Evolutionary conservation across 352 stramenopile genomes (phyloP), one percentile per base, ranked within the genome.

Genomic region (Phytophthora sojae): DNA sequence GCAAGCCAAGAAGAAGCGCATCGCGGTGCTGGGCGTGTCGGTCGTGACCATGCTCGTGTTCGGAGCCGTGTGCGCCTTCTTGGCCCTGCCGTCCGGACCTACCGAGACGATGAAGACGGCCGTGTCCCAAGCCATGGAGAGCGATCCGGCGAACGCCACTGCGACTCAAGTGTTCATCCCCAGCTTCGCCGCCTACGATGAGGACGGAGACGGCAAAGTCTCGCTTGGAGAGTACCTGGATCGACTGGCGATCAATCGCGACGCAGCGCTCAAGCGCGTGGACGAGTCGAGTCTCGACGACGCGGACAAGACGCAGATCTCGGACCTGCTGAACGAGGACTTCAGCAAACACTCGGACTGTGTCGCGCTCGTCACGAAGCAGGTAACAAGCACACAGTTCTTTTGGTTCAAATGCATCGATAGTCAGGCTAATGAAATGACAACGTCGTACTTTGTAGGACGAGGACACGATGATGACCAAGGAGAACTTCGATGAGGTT

Each of bases 211-310:
- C 23, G 68, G 62, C 57, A 66, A 65, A 15, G 57, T 75, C 30
- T 67, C 68, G 8, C 57, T 67, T 47, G 68, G 56, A 1, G 68
- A 75, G n/a, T 75, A 64, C 37, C 68, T 75, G 6, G 68, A 75
- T 19, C 56, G 68, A 6, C 9, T 71, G 21, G 25, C 55, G 3
- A 63, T 67, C 32, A 75, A 75, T 30, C 50, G 50, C 11, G 61
- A 71, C 11, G 56, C 62, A 29, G 68, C 68, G 15, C 49, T 66
- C 15, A 15, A 62, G 44, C 37, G 23, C 8, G 29, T 75, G 15
- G 25, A 60, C 6, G 57, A 58, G 7, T 63, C 62, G 44, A 56
- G 51, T 51, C 51, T 75, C 7, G 37, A 64, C 6, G 68, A 60
- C 2, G 47, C 50, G 19, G 50, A 64, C 19, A 75, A 67, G 9